Evolutionary conservation across 345 rosid genomes (phyloP), one percentile per base, ranked within the genome.

Genomic region (Nasturtium officinale): DNA sequence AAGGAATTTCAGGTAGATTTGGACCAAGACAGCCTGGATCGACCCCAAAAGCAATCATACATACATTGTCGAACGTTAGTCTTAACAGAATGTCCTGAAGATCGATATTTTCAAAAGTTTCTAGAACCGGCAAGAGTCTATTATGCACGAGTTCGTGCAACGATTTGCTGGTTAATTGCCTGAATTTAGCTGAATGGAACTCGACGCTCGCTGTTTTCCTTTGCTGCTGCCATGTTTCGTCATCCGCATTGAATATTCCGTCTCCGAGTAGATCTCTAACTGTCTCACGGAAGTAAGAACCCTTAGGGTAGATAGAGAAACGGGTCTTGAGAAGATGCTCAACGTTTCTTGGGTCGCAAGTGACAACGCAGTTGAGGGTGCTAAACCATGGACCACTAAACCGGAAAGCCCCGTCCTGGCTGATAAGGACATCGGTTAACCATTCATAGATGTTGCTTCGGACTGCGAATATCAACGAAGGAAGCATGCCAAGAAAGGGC

Each of bases 11-110:
- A 0, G 96, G 91, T 60, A 88, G 67, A 0, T 84, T 86, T 1
- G 64, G 84, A 18, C 78, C n/a, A 9, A 92, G 75, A 75, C 92
- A 90, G 0, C 98, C 96, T 0, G 98, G 96, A 73, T 92, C 98
- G 9, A 81, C 91, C 15, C 98, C 96, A 9, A 92, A 87, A 7
- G 96, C 98, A 46, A 92, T 85, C 95, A 90, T 90, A 83, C 95
- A 92, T 6, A 90, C 91, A 53, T 88, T 92, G 35, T 92, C 96
- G 52, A 92, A 90, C 0, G 98, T 92, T 30, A 92, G 83, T 72
- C 98, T 77, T 50, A 88, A 69, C 7, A 92, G 76, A 37, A 90
- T 54, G 56, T 88, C 98, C 53, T 92, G 96, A 15, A 92, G 85
- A 70, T 92, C 98, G 10, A 88, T 20, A 1, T 63, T 66, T 12